These are phyloP conservation scores for Candida pseudoviswanathii DNA, from an alignment of 1,139 yeast species.

Conservation along the genomic window DNA sequence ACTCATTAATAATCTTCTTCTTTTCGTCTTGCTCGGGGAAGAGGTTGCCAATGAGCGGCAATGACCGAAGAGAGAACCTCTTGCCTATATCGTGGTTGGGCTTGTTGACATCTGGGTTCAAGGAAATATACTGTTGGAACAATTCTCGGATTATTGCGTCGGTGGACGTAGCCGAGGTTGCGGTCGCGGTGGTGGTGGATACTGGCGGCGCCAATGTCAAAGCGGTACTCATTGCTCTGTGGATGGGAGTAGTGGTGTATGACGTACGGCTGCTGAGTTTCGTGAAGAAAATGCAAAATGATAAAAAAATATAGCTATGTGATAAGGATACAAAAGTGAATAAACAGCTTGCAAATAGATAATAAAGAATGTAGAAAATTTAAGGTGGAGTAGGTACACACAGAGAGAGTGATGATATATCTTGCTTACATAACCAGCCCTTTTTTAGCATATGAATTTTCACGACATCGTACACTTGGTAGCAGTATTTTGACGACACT, in stretches of 20 bases:
- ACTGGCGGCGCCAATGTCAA: conserved; percentile 3
- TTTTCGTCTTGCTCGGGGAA: conserved; percentile 32
- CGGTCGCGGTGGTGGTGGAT: conserved; percentile 2
- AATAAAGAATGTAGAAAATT: neutral
- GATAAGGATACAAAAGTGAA: neutral
- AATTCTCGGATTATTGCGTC: conserved; percentile 14
- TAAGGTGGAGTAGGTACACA: neutral
- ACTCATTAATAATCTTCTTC: conserved; percentile 24
- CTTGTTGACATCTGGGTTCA: conserved; percentile 7
- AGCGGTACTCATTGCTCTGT: conserved; percentile 3
- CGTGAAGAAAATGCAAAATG: neutral
- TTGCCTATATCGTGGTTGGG: neutral
- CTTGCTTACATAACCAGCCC: neutral
- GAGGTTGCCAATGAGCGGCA: conserved; percentile 32
- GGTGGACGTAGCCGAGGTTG: conserved; percentile 3
- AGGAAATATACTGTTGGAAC: conserved; percentile 13
- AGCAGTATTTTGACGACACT: neutral
- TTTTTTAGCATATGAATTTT: conserved; percentile 1
- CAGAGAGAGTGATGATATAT: neutral
- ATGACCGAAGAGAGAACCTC: conserved; percentile 16
- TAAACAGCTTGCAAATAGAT: neutral
- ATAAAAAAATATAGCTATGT: neutral
- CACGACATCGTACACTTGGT: neutral
- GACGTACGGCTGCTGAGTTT: neutral
- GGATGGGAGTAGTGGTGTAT: neutral